Conservation (phyloP, 768 basidiomycete genomes). For the Udeniomyces megalosporus region DNA sequence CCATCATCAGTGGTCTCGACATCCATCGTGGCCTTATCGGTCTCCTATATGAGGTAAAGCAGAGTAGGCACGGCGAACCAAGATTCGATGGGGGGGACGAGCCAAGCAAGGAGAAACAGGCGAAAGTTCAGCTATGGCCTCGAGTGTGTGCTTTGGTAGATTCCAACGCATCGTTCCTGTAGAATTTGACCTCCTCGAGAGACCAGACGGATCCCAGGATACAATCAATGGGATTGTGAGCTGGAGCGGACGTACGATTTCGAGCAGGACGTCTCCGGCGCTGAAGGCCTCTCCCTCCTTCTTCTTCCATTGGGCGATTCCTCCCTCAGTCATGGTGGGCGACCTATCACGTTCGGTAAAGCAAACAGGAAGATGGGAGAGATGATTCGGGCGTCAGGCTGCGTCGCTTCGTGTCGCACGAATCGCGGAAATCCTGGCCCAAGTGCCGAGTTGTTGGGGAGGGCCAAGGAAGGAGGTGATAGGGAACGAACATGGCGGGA, state of each 20-base stretch:
- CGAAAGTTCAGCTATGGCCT: too few relatives aligned
- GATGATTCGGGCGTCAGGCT: neutral
- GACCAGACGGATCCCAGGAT: neutral
- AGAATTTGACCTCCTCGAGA: neutral
- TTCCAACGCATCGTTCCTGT: too few relatives aligned
- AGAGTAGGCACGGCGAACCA: too few relatives aligned
- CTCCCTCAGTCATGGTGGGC: conserved; percentile 91
- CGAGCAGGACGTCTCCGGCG: conserved; percentile 70
- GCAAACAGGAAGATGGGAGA: neutral
- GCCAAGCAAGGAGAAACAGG: neutral
- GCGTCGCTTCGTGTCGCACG: too few relatives aligned
- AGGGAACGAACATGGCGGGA: conserved; percentile 12
- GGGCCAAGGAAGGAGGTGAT: neutral
- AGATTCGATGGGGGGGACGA: neutral
- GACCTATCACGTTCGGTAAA: conserved; percentile 34
- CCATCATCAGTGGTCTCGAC: conserved; percentile 33
- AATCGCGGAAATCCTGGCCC: neutral
- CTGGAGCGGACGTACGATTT: conserved; percentile 45
- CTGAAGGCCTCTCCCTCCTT: conserved; percentile 62
- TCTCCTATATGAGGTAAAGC: conserved; percentile 16
- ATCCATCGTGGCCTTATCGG: conserved; percentile 32
- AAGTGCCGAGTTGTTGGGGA: too few relatives aligned
- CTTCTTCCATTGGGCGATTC: conserved; percentile 80
- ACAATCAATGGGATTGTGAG: too few relatives aligned
- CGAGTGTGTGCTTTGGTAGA: too few relatives aligned